A percentile compares a stretch with the other conserved stretches of the same genome.
Conservation (phyloP, 176 grass and related monocot species). For the Triticum dicoccoides region DNA sequence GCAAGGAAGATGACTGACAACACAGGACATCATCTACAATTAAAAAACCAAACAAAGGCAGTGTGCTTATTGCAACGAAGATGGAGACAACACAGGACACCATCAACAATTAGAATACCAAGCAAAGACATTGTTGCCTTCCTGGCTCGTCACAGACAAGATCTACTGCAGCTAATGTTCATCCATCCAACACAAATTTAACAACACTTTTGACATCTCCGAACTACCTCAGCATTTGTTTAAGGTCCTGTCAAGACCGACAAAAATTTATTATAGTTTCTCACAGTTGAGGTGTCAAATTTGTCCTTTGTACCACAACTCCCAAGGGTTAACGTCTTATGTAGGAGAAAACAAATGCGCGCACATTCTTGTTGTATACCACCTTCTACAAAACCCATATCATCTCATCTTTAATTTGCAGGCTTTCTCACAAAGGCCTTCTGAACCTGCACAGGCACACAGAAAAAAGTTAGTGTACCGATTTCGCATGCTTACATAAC, state of each 20-base stretch:
- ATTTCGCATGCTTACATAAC: background rate
- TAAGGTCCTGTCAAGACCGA: background rate
- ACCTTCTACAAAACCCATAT: background rate
- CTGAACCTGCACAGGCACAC: conserved; percentile 49
- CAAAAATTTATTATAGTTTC: conserved; percentile 16
- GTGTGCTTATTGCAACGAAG: background rate
- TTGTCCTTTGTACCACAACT: conserved; percentile 31
- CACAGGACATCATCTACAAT: background rate
- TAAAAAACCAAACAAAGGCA: background rate
- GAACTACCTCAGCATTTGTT: conserved; percentile 10
- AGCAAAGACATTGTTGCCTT: background rate
- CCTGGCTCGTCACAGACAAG: background rate
- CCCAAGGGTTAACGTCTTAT: background rate
- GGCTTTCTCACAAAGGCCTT: conserved; percentile 62
- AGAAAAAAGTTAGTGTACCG: background rate
- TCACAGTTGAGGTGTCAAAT: conserved; percentile 19
- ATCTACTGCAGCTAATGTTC: conserved; percentile 4
- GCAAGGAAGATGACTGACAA: background rate
- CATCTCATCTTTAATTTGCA: conserved; percentile 4
- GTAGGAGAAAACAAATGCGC: background rate
- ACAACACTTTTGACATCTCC: background rate
- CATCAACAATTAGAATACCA: background rate
- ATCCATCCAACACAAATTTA: background rate
- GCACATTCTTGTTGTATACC: background rate
- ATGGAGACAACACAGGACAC: background rate